A percentile compares a stretch with the other conserved stretches of the same genome.
Evolutionary conservation across 768 basidiomycete genomes (phyloP).

Genomic region (Pulveroboletus sp.): DNA sequence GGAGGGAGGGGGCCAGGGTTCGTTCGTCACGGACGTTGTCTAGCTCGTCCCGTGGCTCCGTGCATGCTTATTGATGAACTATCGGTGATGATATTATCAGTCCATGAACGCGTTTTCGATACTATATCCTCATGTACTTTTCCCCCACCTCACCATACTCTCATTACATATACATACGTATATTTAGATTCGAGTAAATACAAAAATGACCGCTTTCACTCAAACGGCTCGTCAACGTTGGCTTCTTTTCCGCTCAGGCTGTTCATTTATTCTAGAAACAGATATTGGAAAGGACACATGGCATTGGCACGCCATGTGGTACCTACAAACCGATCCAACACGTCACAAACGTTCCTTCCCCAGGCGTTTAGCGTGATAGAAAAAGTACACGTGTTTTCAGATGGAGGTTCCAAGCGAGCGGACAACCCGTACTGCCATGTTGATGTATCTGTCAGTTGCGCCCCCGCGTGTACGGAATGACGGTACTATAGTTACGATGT

Average conservation of each 20-base stretch:
- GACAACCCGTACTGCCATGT: background rate
- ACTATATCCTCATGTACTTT: constrained; percentile 6
- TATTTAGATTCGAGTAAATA: constrained; percentile 15
- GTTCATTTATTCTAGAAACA: background rate
- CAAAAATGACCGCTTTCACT: background rate
- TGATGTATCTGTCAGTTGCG: background rate
- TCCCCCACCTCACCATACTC: background rate
- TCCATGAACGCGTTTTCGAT: constrained; percentile 4
- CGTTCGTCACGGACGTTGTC: background rate
- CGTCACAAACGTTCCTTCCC: background rate
- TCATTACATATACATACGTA: constrained; percentile 5
- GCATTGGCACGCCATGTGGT: background rate
- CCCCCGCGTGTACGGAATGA: background rate
- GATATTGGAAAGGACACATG: background rate
- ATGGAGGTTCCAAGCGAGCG: background rate
- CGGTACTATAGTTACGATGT: background rate
- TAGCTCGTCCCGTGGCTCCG: background rate
- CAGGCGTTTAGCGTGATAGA: background rate
- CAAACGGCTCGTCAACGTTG: no score
- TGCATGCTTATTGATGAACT: constrained; percentile 4
- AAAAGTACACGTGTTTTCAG: background rate
- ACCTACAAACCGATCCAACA: background rate
- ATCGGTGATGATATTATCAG: constrained; percentile 1
- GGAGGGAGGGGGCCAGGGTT: background rate
- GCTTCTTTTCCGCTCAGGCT: background rate